phyloP scores from a whole-genome alignment of 345 rosid genomes.

The Clausena lansium region DNA sequence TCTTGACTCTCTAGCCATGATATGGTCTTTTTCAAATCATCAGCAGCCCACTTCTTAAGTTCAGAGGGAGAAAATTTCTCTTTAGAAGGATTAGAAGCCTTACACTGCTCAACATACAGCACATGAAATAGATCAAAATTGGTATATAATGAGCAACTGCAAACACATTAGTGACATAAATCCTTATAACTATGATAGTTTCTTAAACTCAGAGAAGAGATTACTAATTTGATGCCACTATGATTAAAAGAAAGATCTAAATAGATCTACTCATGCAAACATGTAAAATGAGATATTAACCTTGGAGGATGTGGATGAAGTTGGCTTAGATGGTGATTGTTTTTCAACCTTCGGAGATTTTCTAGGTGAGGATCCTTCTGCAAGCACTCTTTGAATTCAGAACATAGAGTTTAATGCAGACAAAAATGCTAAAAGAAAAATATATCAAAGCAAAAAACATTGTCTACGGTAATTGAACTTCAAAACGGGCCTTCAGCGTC shows the following conservation, averaged over 20 bases:
- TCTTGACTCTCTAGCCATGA: conserved; percentile 82
- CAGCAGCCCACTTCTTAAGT: conserved; percentile 71
- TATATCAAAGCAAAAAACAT: background rate
- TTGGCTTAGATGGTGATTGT: conserved; percentile 36
- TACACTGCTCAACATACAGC: conserved; percentile 36
- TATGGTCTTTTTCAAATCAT: conserved; percentile 66
- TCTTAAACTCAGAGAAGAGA: conserved; percentile 9
- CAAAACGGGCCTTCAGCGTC: background rate
- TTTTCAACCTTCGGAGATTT: conserved; percentile 45
- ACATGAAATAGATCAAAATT: conserved; percentile 11
- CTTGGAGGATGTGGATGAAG: conserved; percentile 42
- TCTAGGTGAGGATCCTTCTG: conserved; percentile 40
- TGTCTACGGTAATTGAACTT: background rate
- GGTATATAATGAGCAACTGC: background rate
- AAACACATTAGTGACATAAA: background rate
- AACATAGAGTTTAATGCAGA: conserved; percentile 12
- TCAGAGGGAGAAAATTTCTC: conserved; percentile 42
- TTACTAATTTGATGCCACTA: background rate
- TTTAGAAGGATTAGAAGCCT: conserved; percentile 27
- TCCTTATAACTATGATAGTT: background rate
- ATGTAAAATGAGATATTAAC: conserved; percentile 29
- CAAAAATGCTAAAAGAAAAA: background rate
- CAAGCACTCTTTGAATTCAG: conserved; percentile 29
- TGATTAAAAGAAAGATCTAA: background rate
- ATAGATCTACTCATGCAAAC: background rate